phyloP scores from a whole-genome alignment of 1,139 yeast genomes.

The Hemisphaericaspora xylofermentans region DNA sequence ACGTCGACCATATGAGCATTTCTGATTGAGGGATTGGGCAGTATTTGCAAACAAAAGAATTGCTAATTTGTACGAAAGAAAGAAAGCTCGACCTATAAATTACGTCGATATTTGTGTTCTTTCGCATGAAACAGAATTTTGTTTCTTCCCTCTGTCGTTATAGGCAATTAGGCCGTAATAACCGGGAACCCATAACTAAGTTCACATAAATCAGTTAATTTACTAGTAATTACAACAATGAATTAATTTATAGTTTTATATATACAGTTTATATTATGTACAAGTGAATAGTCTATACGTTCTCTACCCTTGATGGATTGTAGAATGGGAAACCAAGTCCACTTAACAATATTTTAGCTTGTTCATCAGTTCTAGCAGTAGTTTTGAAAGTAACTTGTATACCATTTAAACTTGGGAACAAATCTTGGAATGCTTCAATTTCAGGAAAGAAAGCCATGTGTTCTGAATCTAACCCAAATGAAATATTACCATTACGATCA shows the following conservation, averaged over 20 bases:
- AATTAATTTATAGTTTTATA: background rate
- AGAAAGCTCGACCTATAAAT: too few species aligned
- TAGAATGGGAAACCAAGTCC: constrained; percentile 80
- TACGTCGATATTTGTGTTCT: too few species aligned
- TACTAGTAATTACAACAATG: background rate
- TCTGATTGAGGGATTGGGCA: too few species aligned
- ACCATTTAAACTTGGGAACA: constrained; percentile 87
- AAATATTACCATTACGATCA: constrained; percentile 79
- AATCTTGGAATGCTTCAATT: constrained; percentile 84
- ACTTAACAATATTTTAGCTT: constrained; percentile 85
- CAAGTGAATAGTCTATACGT: too few species aligned
- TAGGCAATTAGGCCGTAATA: too few species aligned
- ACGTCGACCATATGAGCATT: too few species aligned
- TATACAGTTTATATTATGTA: background rate
- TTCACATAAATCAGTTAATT: too few species aligned
- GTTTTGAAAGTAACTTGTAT: constrained; percentile 85
- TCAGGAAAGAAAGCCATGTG: constrained; percentile 89
- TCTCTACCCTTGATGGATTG: constrained; percentile 9
- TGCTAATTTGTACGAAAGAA: too few species aligned
- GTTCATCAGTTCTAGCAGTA: constrained; percentile 84
- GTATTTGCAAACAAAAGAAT: too few species aligned
- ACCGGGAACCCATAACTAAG: too few species aligned
- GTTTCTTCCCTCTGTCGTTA: too few species aligned
- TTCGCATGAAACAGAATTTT: too few species aligned
- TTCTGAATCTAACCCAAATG: constrained; percentile 79